phyloP scores from a whole-genome alignment of 345 rosid genomes.

The Clausena lansium region DNA sequence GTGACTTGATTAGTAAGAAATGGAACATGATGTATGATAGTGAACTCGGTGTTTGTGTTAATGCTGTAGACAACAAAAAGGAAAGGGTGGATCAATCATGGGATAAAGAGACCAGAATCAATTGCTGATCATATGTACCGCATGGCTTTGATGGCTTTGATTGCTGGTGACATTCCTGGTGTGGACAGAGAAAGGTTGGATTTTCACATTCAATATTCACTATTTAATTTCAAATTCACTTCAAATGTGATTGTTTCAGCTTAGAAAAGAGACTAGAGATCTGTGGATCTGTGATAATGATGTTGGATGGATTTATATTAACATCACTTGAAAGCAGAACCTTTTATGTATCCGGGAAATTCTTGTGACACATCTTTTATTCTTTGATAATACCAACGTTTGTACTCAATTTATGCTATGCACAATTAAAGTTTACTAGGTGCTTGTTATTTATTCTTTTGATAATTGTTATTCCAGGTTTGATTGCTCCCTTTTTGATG shows the following conservation, averaged over 20 bases:
- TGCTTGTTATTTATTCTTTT: not conserved
- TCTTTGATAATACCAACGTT: not conserved
- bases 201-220: not conserved
- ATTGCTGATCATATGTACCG: slow-evolving; percentile 96
- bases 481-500: not conserved
- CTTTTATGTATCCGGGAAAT: not conserved
- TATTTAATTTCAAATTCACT: not conserved
- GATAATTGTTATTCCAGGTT: not conserved
- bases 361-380: not conserved
- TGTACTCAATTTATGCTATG: not conserved
- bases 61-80: slow-evolving; percentile 77
- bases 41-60: not conserved
- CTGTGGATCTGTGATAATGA: not conserved
- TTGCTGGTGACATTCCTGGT: slow-evolving; percentile 73
- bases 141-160: slow-evolving; percentile 89
- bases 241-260: not conserved
- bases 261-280: not conserved
- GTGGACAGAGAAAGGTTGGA: slow-evolving; percentile 71
- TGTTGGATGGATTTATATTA: not conserved
- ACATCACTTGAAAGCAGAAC: not conserved
- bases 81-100: slow-evolving; percentile 92
- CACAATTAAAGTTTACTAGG: not conserved
- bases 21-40: not conserved
- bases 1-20: not conserved
- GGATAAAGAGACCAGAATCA: slow-evolving; percentile 77